Evolutionary conservation across 2,329 filamentous ascomycete genomes (phyloP).

Genomic region (Capronia coronata): DNA sequence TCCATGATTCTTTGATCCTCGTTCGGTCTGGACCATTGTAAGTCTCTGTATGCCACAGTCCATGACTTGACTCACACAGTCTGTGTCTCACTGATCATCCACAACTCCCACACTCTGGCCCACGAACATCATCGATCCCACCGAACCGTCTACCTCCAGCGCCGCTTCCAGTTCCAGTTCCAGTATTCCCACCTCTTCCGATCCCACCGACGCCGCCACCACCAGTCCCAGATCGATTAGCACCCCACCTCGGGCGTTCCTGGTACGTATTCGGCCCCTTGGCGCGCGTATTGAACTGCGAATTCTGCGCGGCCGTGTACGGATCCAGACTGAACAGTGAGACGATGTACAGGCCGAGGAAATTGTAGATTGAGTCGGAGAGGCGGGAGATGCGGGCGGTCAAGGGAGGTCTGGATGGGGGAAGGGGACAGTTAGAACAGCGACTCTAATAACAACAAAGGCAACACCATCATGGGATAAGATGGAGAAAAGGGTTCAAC

Average conservation of each 20-base stretch:
- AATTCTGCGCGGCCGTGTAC: constrained; percentile 41
- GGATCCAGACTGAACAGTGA: constrained; percentile 45
- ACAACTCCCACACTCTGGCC: constrained; percentile 44
- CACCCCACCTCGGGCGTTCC: constrained; percentile 29
- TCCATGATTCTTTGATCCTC: too few relatives aligned
- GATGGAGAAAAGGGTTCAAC: too few relatives aligned
- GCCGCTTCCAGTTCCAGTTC: constrained; percentile 31
- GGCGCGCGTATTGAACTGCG: constrained; percentile 40
- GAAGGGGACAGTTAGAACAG: too few relatives aligned
- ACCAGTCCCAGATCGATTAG: constrained; percentile 16
- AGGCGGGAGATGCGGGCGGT: constrained; percentile 39
- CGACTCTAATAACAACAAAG: too few relatives aligned
- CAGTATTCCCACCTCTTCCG: constrained; percentile 31
- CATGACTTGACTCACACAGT: too few relatives aligned
- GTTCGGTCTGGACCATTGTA: too few relatives aligned
- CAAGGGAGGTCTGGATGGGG: constrained; percentile 45
- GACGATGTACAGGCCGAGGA: constrained; percentile 45
- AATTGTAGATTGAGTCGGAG: constrained; percentile 40
- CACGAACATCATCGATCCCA: constrained; percentile 44
- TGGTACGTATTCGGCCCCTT: constrained; percentile 30
- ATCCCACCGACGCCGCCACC: constrained; percentile 29
- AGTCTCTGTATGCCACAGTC: too few relatives aligned
- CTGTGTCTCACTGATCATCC: constrained; percentile 29
- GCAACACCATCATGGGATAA: too few relatives aligned
- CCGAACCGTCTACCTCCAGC: constrained; percentile 38